These are phyloP conservation scores for Lodderomyces metapsilosis DNA, from an alignment of 1,139 yeast species.

Conservation along the genomic window DNA sequence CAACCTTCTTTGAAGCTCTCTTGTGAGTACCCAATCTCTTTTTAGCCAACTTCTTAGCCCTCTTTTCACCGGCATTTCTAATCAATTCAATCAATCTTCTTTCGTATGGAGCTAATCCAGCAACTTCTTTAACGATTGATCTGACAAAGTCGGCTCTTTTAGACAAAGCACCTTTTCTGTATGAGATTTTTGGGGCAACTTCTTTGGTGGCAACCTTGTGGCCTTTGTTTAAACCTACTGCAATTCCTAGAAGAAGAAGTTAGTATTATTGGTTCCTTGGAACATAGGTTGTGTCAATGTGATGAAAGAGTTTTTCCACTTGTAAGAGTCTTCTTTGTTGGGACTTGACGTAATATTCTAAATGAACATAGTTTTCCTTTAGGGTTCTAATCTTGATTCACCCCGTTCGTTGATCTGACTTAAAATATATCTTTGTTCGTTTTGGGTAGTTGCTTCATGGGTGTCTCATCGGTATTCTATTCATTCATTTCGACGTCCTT, in stretches of 20 bases:
- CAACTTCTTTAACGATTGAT: constrained; percentile 92
- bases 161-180: constrained; percentile 96
- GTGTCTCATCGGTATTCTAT: too few relatives aligned
- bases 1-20: constrained; percentile 99
- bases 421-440: too few relatives aligned
- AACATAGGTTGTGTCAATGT: too few relatives aligned
- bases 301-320: too few relatives aligned
- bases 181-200: constrained; percentile 90
- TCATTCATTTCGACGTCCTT: too few relatives aligned
- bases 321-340: too few relatives aligned
- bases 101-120: constrained; percentile 99
- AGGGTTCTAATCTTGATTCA: too few relatives aligned
- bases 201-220: constrained; percentile 94
- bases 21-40: constrained; percentile 99
- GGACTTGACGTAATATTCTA: too few relatives aligned
- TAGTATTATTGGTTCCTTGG: constrained; percentile 13
- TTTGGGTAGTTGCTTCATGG: too few relatives aligned
- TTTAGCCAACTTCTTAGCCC: constrained; percentile 99
- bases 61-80: constrained; percentile 99
- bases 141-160: constrained; percentile 97
- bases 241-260: constrained; percentile 64
- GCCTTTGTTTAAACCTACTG: constrained; percentile 99
- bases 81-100: constrained; percentile 98
- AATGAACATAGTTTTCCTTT: too few relatives aligned
- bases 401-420: too few relatives aligned